Evolutionary conservation across 345 rosid species (phyloP).

Genomic region (Adansonia digitata): DNA sequence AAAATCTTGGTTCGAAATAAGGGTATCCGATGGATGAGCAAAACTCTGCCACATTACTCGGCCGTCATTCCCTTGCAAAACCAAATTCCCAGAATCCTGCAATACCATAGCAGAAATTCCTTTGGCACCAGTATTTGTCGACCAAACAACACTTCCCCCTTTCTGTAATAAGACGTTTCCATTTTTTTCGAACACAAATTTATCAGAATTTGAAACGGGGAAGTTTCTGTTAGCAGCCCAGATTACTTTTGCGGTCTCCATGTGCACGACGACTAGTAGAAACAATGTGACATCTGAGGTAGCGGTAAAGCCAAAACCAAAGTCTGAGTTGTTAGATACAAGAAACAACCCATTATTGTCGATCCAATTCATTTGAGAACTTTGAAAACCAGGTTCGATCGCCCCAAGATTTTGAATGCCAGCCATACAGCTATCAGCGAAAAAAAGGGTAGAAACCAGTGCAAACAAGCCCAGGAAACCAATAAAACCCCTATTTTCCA

Average conservation of each 20-base stretch:
- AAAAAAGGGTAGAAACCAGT: slow-evolving; percentile 22
- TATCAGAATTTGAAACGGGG: slow-evolving; percentile 63
- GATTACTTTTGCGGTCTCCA: slow-evolving; percentile 28
- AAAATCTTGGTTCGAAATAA: slow-evolving; percentile 60
- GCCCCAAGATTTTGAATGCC: slow-evolving; percentile 27
- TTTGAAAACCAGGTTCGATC: slow-evolving; percentile 42
- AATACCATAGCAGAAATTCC: slow-evolving; percentile 62
- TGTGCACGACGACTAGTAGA: slow-evolving; percentile 52
- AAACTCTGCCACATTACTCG: slow-evolving; percentile 76
- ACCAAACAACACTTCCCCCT: slow-evolving; percentile 54
- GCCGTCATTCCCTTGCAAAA: slow-evolving; percentile 40
- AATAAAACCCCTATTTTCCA: slow-evolving; percentile 28
- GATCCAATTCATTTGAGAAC: slow-evolving; percentile 69
- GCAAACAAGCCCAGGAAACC: slow-evolving; percentile 21
- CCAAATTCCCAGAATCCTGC: slow-evolving; percentile 79
- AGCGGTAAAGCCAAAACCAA: slow-evolving; percentile 55
- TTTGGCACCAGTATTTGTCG: slow-evolving; percentile 37
- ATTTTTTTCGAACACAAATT: slow-evolving; percentile 40
- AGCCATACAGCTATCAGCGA: slow-evolving; percentile 32
- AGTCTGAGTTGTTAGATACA: slow-evolving; percentile 49
- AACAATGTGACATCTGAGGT: slow-evolving; percentile 41
- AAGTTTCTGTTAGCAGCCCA: slow-evolving; percentile 79
- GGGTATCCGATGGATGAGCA: slow-evolving; percentile 72
- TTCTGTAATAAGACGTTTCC: slow-evolving; percentile 54
- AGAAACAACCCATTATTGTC: slow-evolving; percentile 63